Evolutionary conservation across 1,139 yeast genomes (phyloP), one percentile per base, ranked within the genome.

Genomic region (Yamadazyma dendronema): DNA sequence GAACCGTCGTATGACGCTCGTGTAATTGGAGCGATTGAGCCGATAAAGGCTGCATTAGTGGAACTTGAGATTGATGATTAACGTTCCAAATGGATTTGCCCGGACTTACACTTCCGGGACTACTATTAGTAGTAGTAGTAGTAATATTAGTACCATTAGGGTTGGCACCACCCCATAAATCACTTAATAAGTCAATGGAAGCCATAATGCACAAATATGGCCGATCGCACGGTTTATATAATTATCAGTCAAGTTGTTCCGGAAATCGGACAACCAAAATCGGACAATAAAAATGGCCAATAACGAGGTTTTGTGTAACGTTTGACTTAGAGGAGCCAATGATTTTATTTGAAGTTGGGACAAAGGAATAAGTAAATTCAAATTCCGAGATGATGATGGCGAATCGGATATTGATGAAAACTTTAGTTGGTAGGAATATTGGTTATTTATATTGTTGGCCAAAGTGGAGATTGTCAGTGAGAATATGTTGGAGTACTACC

Each of bases 141-240:
- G 22, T 3, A 30, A 9, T 19, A n/a, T 30, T 25, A 16, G 28
- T n/a, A n/a, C n/a, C n/a, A n/a, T n/a, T n/a, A n/a, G n/a, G n/a
- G n/a, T n/a, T n/a, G n/a, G n/a, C n/a, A n/a, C n/a, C n/a, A n/a
- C n/a, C 25, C 51, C 51, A 47, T 30, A 47, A 44, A 27, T 46
- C 51, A 22, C 33, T 37, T 23, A 47, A 44, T 27, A 47, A 44
- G 16, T 46, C 49, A 17, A 41, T 40, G 14, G 42, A 42, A 16
- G 36, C 35, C 41, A 35, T 38, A 15, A 25, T 27, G 15, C 28
- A 31, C 21, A 31, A 33, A 36, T 6, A 29, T 28, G 32, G 25
- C 28, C 17, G 15, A 15, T 31, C 13, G 15, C 35, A 21, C 11
- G 15, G 13, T 25, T 13, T 32, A 33, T 37, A 34, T 33, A 35